Conservation (phyloP, 768 basidiomycete genomes). For the Suillus spraguei region DNA sequence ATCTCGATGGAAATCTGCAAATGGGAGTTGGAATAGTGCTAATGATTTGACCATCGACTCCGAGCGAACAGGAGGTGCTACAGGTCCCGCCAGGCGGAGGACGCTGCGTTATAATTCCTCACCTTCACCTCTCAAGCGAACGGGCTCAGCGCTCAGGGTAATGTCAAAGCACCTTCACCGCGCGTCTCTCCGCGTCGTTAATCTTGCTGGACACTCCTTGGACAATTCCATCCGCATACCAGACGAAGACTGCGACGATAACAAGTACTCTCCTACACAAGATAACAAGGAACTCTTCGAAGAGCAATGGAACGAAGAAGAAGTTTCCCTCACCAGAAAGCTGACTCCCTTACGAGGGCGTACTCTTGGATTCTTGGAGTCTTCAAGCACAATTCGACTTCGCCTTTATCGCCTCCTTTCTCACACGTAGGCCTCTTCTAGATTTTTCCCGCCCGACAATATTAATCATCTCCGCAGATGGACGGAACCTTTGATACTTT, state of each 20-base stretch:
- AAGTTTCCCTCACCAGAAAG: constrained; percentile 44
- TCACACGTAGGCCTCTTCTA: constrained; percentile 57
- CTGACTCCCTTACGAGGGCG: constrained; percentile 67
- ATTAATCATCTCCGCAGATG: constrained; percentile 47
- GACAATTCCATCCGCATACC: constrained; percentile 60
- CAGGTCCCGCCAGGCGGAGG: constrained; percentile 42
- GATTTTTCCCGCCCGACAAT: constrained; percentile 6
- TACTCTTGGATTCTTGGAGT: constrained; percentile 77
- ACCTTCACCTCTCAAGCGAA: constrained; percentile 62
- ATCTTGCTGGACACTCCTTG: constrained; percentile 62
- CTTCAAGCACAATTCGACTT: constrained; percentile 63
- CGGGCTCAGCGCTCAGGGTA: constrained; percentile 58
- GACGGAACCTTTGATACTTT: constrained; percentile 85
- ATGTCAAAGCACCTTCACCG: constrained; percentile 60
- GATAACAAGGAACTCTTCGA: constrained; percentile 41
- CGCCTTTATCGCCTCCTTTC: constrained; percentile 69
- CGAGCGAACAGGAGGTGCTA: constrained; percentile 46
- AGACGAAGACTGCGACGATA: constrained; percentile 46
- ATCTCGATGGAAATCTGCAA: constrained; percentile 37
- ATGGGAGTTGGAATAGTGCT: constrained; percentile 30
- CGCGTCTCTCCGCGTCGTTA: constrained; percentile 81
- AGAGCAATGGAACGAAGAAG: constrained; percentile 25
- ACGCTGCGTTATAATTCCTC: constrained; percentile 51
- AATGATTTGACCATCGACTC: constrained; percentile 40
- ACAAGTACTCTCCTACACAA: constrained; percentile 28